phyloP scores from a whole-genome alignment of 371 early-diverging fungal genomes.

The Mortierella sp. region DNA sequence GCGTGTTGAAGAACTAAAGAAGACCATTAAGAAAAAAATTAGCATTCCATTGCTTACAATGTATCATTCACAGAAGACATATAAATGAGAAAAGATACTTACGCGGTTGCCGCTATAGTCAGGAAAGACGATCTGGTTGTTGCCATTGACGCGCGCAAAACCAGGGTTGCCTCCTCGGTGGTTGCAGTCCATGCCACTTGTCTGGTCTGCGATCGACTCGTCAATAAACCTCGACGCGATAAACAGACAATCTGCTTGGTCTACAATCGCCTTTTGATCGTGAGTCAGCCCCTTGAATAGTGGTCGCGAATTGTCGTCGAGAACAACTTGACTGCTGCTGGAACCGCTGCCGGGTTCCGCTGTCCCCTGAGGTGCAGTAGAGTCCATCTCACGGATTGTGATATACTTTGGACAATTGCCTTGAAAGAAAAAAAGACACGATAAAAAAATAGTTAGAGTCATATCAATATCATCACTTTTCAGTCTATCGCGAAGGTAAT shows the following conservation, averaged over 20 bases:
- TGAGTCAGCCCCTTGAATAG: conserved; percentile 11
- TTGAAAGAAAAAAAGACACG: background rate
- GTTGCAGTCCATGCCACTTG: conserved; percentile 56
- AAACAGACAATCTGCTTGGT: conserved; percentile 42
- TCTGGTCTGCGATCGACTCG: conserved; percentile 42
- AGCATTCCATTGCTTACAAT: too few species aligned
- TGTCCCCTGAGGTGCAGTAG: background rate
- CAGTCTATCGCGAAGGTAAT: background rate
- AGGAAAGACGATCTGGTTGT: conserved; percentile 28
- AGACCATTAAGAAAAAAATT: background rate
- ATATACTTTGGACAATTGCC: conserved; percentile 55
- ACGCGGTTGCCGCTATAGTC: conserved; percentile 55
- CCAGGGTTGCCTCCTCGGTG: conserved; percentile 55
- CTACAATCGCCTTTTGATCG: conserved; percentile 24
- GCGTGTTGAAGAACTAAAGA: conserved; percentile 48
- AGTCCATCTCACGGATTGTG: conserved; percentile 38
- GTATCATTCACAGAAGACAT: background rate
- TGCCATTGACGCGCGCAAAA: conserved; percentile 29
- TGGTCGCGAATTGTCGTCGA: conserved; percentile 3
- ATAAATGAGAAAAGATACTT: conserved; percentile 6
- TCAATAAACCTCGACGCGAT: conserved; percentile 42
- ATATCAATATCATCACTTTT: background rate
- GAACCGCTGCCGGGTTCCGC: background rate
- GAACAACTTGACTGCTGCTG: background rate
- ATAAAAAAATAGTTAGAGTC: background rate